phyloP scores from a whole-genome alignment of 352 stramenopile genomes.

The Globisporangium carolinianum region DNA sequence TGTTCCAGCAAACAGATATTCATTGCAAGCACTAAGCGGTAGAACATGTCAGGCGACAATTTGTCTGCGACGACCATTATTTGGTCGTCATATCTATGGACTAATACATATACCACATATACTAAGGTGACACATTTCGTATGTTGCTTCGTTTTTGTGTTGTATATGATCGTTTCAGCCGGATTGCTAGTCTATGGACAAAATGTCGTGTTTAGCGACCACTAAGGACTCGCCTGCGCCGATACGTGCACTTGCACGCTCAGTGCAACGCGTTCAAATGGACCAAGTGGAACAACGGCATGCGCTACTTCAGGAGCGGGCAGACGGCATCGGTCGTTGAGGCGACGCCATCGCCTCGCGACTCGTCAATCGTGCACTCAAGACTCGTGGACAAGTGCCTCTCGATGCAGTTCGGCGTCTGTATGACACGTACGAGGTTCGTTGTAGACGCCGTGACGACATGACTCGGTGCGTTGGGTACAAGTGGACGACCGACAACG shows the following conservation, averaged over 20 bases:
- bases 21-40: too few species aligned
- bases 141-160: too few species aligned
- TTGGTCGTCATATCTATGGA: too few species aligned
- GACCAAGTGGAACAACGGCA: constrained; percentile 13
- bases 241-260: constrained; percentile 10
- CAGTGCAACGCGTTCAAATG: constrained; percentile 25
- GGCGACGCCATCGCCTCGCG: not conserved
- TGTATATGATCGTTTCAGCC: too few species aligned
- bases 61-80: too few species aligned
- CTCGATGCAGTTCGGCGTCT: constrained; percentile 5
- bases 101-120: too few species aligned
- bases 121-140: too few species aligned
- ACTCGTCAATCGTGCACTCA: constrained; percentile 3
- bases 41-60: too few species aligned
- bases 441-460: constrained; percentile 4
- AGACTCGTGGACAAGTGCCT: constrained; percentile 7
- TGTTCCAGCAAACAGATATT: too few species aligned
- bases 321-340: not conserved
- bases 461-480: constrained; percentile 15
- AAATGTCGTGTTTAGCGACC: too few species aligned
- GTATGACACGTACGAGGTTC: not conserved
- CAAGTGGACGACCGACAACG: constrained; percentile 19
- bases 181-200: too few species aligned
- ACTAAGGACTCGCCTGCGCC: constrained; percentile 11
- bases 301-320: constrained; percentile 23